A percentile compares a stretch with the other conserved stretches of the same genome.
These are phyloP conservation scores for Reticulascus tulasneorum DNA, from an alignment of 2,329 filamentous ascomycete genomes.

Conservation along the genomic window DNA sequence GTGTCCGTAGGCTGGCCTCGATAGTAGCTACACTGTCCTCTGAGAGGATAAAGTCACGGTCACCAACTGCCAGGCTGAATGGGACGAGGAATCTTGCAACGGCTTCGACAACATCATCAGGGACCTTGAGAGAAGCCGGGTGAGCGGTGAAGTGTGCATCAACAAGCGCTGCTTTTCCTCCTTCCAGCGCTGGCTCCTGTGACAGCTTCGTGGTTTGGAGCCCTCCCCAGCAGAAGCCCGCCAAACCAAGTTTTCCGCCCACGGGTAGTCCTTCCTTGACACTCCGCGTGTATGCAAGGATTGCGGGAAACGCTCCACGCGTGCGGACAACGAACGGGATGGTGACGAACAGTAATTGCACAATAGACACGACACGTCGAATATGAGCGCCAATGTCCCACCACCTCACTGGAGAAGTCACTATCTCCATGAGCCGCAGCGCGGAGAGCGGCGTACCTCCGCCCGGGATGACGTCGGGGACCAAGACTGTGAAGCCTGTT, in stretches of 20 bases:
- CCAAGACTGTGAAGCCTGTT: slow-evolving; percentile 20
- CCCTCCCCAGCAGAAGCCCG: slow-evolving; percentile 39
- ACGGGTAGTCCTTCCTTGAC: slow-evolving; percentile 23
- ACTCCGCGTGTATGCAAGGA: slow-evolving; percentile 24
- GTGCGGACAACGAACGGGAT: slow-evolving; percentile 5
- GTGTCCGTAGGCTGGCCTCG: slow-evolving; percentile 12
- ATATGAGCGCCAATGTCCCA: slow-evolving; percentile 5
- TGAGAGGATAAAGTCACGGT: slow-evolving; percentile 15
- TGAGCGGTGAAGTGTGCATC: slow-evolving; percentile 32
- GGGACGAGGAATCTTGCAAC: slow-evolving; percentile 15
- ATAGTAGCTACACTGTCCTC: slow-evolving; percentile 8
- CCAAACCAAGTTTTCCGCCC: slow-evolving; percentile 26
- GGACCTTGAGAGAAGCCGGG: slow-evolving; percentile 25
- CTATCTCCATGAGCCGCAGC: slow-evolving; percentile 13
- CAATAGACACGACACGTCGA: neutral
- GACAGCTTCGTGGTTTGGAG: slow-evolving; percentile 27
- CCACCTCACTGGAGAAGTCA: slow-evolving; percentile 8
- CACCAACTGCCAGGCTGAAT: slow-evolving; percentile 17
- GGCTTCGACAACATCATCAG: slow-evolving; percentile 23
- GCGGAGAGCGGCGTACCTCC: slow-evolving; percentile 14
- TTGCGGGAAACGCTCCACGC: slow-evolving; percentile 18
- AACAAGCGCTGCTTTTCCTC: slow-evolving; percentile 23
- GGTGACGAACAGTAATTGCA: slow-evolving; percentile 2
- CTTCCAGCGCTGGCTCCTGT: slow-evolving; percentile 13
- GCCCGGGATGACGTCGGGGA: slow-evolving; percentile 20